These are phyloP conservation scores for Adiantum capillusveneris DNA, from an alignment of 75 land plant species.

Conservation along the genomic window DNA sequence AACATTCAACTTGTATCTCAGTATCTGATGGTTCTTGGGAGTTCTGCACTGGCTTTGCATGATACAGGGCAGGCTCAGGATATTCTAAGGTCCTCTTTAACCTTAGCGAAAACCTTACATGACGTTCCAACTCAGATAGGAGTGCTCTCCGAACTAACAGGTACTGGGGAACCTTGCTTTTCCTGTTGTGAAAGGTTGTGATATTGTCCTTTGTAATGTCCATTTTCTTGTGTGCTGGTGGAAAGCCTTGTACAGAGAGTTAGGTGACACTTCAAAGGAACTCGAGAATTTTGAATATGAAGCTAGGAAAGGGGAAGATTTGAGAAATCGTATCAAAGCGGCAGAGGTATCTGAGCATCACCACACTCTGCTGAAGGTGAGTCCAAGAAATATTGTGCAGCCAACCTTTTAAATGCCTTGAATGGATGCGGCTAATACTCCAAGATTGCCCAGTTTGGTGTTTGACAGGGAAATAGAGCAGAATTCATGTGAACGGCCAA, in stretches of 20 bases:
- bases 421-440: too few species aligned
- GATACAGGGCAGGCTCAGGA: slow-evolving; percentile 88
- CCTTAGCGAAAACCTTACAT: slow-evolving; percentile 82
- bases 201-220: background rate
- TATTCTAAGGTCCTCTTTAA: slow-evolving; percentile 80
- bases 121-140: slow-evolving; percentile 89
- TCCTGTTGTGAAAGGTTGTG: background rate
- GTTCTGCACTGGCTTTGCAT: slow-evolving; percentile 79
- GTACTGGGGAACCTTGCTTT: slow-evolving; percentile 19
- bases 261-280: slow-evolving; percentile 67
- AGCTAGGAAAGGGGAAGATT: slow-evolving; percentile 58
- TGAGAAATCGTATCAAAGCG: slow-evolving; percentile 55
- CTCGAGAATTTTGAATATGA: slow-evolving; percentile 69
- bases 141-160: slow-evolving; percentile 74
- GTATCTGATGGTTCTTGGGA: slow-evolving; percentile 81
- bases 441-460: too few species aligned
- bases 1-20: slow-evolving; percentile 94
- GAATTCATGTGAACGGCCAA: too few species aligned
- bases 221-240: background rate
- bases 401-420: too few species aligned
- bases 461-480: too few species aligned
- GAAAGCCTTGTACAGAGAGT: slow-evolving; percentile 62
- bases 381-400: background rate
- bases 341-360: slow-evolving; percentile 61
- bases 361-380: slow-evolving; percentile 47